Base-by-base conservation (phyloP, 176 grass and related monocot species). In the Musa acuminata region DNA sequence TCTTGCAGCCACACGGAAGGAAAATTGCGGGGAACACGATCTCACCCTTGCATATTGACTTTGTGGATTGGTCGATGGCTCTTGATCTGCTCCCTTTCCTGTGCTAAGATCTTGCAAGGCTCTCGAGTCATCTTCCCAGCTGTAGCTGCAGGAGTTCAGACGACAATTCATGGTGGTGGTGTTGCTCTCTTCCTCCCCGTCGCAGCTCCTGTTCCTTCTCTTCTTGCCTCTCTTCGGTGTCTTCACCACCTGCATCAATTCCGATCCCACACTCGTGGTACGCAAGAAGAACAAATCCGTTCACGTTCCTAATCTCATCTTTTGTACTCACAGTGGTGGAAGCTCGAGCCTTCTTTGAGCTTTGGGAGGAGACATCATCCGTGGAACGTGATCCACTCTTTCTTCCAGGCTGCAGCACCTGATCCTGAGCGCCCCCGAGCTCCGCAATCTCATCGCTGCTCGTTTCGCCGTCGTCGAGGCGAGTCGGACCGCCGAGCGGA, bases 21-120 rank as follows among this genome's bases (percentile, higher is more conserved):
- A 43, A 43, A 43, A 43, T 43, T 43, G 35, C 35, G 35, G 35
- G 35, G 35, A 43, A 0, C 35, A 43, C 35, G 12, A 20, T 49
- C 1, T 83, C 79, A 96, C 89, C 80, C 83, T 89, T 69, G 89
- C 87, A 60, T 92, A 87, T 8, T 92, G 72, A 75, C 87, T 89
- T 78, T 92, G 89, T 1, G 84, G 80, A 71, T 84, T 69, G 5
- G 80, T 85, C 43, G 75, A 80, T 3, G 87, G 21, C 51, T 19
- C 13, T 49, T 14, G 43, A n/a, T 62, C 77, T 87, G 64, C 68
- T 62, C 62, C 72, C 84, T 64, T 77, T 69, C 69, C 80, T 14
- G 20, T 79, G 1, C 76, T 82, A 72, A 87, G 80, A 57, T 59
- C 80, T n/a, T 69, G 62, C 24, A 82, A 85, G 73, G 73, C 73